These are phyloP conservation scores for Boletellus sp. DNA, from an alignment of 768 basidiomycete genomes.

Conservation along the genomic window DNA sequence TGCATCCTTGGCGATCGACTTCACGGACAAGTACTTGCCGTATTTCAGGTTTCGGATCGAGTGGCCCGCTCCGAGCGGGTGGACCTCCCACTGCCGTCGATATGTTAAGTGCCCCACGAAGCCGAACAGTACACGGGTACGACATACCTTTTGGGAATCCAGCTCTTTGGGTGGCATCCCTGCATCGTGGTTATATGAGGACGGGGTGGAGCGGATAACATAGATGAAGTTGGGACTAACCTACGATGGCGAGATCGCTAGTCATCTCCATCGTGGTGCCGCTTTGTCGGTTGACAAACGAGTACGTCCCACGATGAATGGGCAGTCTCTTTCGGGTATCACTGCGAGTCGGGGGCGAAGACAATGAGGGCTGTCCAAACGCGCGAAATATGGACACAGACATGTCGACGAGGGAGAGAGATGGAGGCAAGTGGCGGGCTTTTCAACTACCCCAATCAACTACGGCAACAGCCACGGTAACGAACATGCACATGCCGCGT, in stretches of 20 bases:
- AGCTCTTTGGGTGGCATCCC: constrained; percentile 29
- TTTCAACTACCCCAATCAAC: constrained; percentile 13
- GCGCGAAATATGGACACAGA: constrained; percentile 21
- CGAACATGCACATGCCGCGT: constrained; percentile 19
- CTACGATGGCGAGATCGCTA: constrained; percentile 21
- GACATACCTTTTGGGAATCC: constrained; percentile 26
- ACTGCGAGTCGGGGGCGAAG: constrained; percentile 10
- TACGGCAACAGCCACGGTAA: constrained; percentile 12
- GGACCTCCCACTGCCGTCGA: constrained; percentile 26
- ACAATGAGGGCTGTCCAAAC: constrained; percentile 12
- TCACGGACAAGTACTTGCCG: constrained; percentile 29
- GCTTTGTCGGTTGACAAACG: constrained; percentile 31
- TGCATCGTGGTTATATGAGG: too few species aligned
- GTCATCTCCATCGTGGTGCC: constrained; percentile 31
- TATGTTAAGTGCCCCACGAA: not conserved
- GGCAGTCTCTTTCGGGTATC: constrained; percentile 20
- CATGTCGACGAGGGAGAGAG: constrained; percentile 9
- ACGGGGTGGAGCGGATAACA: not conserved
- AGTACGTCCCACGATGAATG: constrained; percentile 30
- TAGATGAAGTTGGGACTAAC: constrained; percentile 8
- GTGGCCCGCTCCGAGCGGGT: constrained; percentile 27
- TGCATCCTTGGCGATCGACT: constrained; percentile 24
- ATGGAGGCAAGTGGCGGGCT: not conserved
- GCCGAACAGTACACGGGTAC: not conserved
- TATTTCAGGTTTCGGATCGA: constrained; percentile 31